These are phyloP conservation scores for Sporothrix sp. DNA, from an alignment of 2,329 filamentous ascomycete species.

Conservation along the genomic window DNA sequence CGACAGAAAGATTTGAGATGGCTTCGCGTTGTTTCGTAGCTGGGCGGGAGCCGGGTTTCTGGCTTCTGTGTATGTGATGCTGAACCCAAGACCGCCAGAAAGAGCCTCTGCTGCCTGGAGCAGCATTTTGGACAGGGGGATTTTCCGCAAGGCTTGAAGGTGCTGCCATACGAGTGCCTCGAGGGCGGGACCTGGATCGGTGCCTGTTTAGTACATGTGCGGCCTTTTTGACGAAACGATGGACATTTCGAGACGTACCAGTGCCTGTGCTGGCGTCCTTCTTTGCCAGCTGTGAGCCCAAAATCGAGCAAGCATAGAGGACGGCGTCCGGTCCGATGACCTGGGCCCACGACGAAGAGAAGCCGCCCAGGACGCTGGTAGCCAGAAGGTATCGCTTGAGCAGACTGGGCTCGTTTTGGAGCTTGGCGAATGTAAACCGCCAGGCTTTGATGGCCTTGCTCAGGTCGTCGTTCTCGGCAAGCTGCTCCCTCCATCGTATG, in stretches of 20 bases:
- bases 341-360: conserved; percentile 26
- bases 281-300: conserved; percentile 17
- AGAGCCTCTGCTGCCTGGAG: neutral
- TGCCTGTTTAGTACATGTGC: neutral
- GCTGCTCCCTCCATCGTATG: conserved; percentile 15
- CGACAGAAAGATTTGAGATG: neutral
- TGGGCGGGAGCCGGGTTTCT: no score
- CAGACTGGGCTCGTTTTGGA: conserved; percentile 36
- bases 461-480: conserved; percentile 13
- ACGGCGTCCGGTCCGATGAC: conserved; percentile 26
- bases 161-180: neutral
- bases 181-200: neutral
- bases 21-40: neutral
- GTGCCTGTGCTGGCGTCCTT: no score
- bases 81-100: neutral
- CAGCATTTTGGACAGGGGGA: neutral
- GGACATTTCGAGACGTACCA: neutral
- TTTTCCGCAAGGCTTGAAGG: neutral
- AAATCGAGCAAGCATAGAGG: conserved; percentile 28
- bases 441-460: neutral
- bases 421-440: conserved; percentile 29
- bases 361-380: conserved; percentile 35
- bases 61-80: neutral
- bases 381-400: conserved; percentile 38
- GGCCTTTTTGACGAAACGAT: no score